These are phyloP conservation scores for Ceratocystis harringtonii DNA, from an alignment of 2,329 filamentous ascomycete genomes.

Conservation along the genomic window DNA sequence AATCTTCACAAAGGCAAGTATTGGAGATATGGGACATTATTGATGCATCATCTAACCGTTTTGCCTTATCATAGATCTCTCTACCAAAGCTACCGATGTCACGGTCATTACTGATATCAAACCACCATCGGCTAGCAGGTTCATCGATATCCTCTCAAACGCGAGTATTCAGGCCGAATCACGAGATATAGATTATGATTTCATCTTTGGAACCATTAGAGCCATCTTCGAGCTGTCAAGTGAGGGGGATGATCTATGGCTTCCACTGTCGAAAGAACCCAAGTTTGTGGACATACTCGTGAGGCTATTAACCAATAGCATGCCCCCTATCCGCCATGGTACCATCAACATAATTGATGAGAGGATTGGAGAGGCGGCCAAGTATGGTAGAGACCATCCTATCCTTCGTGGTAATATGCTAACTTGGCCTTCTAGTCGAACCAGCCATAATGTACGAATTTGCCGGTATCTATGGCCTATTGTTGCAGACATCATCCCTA, in stretches of 20 bases:
- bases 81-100: background rate
- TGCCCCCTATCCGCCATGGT: constrained; percentile 24
- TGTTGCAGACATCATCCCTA: constrained; percentile 25
- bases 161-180: background rate
- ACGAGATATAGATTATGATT: background rate
- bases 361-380: background rate
- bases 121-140: background rate
- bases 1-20: constrained; percentile 28
- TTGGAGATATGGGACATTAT: too few relatives aligned
- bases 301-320: constrained; percentile 13
- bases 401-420: background rate
- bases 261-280: background rate
- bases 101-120: background rate
- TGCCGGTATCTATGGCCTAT: constrained; percentile 24
- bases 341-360: constrained; percentile 25
- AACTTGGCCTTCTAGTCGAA: constrained; percentile 11
- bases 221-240: constrained; percentile 5
- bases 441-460: constrained; percentile 15
- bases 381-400: background rate
- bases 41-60: background rate
- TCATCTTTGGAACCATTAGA: background rate
- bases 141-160: background rate
- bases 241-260: background rate
- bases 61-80: background rate
- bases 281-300: constrained; percentile 16